These are phyloP conservation scores for Pterula multifida DNA, from an alignment of 1,284 basidiomycete genomes.

Conservation along the genomic window DNA sequence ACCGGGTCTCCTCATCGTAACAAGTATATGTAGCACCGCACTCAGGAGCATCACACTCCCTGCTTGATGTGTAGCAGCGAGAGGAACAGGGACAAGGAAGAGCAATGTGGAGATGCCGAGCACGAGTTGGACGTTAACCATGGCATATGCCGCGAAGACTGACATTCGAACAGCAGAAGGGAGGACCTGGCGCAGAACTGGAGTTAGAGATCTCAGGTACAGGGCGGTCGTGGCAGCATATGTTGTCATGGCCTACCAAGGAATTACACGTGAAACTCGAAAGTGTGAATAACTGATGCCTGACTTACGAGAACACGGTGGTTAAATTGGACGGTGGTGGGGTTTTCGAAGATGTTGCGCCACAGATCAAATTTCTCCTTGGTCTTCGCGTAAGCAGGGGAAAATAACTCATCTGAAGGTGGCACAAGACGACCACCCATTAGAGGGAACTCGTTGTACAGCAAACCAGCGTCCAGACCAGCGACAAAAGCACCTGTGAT, in stretches of 20 bases:
- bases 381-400: slow-evolving; percentile 59
- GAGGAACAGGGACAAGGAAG: slow-evolving; percentile 86
- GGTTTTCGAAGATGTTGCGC: slow-evolving; percentile 94
- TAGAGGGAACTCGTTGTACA: slow-evolving; percentile 96
- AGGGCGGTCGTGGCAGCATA: slow-evolving; percentile 62
- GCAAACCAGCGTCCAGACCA: slow-evolving; percentile 89
- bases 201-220: slow-evolving; percentile 42
- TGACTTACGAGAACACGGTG: slow-evolving; percentile 78
- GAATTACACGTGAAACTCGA: neutral
- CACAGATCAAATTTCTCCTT: slow-evolving; percentile 64
- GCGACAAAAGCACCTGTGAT: slow-evolving; percentile 88
- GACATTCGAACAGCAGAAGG: slow-evolving; percentile 59
- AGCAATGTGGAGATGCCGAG: slow-evolving; percentile 89
- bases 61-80: slow-evolving; percentile 92
- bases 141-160: slow-evolving; percentile 60
- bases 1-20: slow-evolving; percentile 65
- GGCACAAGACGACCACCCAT: slow-evolving; percentile 90
- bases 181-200: slow-evolving; percentile 44
- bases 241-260: slow-evolving; percentile 65
- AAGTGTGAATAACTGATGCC: neutral
- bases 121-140: slow-evolving; percentile 79
- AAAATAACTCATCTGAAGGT: slow-evolving; percentile 76
- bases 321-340: slow-evolving; percentile 94
- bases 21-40: slow-evolving; percentile 69
- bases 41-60: slow-evolving; percentile 85